Conservation (phyloP, 2,329 filamentous ascomycete genomes). For the Calonectria honghensis region DNA sequence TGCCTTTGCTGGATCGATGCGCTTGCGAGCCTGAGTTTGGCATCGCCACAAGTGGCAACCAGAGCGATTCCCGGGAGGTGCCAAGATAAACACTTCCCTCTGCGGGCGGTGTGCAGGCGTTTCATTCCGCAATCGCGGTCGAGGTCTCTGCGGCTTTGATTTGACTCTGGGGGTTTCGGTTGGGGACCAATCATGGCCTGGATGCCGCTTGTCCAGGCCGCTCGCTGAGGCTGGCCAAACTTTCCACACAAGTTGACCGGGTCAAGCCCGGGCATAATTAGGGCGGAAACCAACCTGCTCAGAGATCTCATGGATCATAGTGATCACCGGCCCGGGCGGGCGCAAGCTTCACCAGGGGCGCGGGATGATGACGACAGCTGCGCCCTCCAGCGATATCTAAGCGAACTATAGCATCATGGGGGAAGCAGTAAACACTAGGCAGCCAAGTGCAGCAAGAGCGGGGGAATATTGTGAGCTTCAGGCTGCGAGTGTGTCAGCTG, state of each 20-base stretch:
- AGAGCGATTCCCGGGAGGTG: constrained; percentile 43
- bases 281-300: neutral
- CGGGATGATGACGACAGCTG: constrained; percentile 31
- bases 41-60: constrained; percentile 49
- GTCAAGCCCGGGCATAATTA: constrained; percentile 36
- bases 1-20: constrained; percentile 14
- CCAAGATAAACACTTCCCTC: constrained; percentile 44
- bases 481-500: constrained; percentile 36
- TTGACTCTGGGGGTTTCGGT: constrained; percentile 24
- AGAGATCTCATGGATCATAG: constrained; percentile 23
- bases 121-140: constrained; percentile 46
- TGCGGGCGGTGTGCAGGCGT: constrained; percentile 36
- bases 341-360: constrained; percentile 26
- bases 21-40: constrained; percentile 28
- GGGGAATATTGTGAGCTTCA: constrained; percentile 29
- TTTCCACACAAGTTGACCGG: constrained; percentile 32
- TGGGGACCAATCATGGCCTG: constrained; percentile 22
- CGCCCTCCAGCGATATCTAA: constrained; percentile 14
- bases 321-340: constrained; percentile 35
- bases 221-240: constrained; percentile 24
- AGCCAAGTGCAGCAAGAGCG: constrained; percentile 6
- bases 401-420: constrained; percentile 25
- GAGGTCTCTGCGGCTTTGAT: constrained; percentile 32
- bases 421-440: constrained; percentile 15
- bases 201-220: constrained; percentile 5